These are phyloP conservation scores for Phaffia australis DNA, from an alignment of 768 basidiomycete species.

Conservation along the genomic window DNA sequence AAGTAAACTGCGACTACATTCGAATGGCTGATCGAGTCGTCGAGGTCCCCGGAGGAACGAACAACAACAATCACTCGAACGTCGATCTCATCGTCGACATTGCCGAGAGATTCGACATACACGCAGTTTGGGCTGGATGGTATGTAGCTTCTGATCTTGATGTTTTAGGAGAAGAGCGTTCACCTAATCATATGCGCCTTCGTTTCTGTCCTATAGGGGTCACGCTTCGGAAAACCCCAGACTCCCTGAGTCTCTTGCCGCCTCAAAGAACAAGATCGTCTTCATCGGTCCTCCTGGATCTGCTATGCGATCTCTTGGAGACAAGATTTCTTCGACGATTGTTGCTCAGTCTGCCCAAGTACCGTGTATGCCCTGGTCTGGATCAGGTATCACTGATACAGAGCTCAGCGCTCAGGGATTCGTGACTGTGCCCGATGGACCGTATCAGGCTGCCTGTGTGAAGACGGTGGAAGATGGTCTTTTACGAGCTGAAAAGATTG, in stretches of 20 bases:
- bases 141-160: constrained; percentile 29
- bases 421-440: constrained; percentile 86
- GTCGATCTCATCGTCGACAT: constrained; percentile 98
- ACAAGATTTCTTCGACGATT: constrained; percentile 99
- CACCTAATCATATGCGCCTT: background rate
- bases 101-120: constrained; percentile 91
- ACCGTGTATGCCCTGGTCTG: constrained; percentile 99
- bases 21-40: constrained; percentile 99
- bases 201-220: constrained; percentile 43
- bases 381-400: constrained; percentile 83
- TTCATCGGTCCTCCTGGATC: constrained; percentile 99
- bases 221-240: constrained; percentile 98
- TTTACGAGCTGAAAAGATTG: constrained; percentile 69
- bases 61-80: constrained; percentile 99
- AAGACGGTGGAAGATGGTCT: constrained; percentile 78
- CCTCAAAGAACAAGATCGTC: constrained; percentile 88
- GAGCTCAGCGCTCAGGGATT: constrained; percentile 71
- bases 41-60: constrained; percentile 94
- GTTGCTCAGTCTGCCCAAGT: constrained; percentile 94
- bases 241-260: constrained; percentile 80
- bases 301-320: constrained; percentile 96
- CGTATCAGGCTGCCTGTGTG: constrained; percentile 79
- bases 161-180: background rate
- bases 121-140: constrained; percentile 99
- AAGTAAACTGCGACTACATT: constrained; percentile 97